phyloP scores from a whole-genome alignment of 148 eudicot species.

The Chenopodium suecicum region DNA sequence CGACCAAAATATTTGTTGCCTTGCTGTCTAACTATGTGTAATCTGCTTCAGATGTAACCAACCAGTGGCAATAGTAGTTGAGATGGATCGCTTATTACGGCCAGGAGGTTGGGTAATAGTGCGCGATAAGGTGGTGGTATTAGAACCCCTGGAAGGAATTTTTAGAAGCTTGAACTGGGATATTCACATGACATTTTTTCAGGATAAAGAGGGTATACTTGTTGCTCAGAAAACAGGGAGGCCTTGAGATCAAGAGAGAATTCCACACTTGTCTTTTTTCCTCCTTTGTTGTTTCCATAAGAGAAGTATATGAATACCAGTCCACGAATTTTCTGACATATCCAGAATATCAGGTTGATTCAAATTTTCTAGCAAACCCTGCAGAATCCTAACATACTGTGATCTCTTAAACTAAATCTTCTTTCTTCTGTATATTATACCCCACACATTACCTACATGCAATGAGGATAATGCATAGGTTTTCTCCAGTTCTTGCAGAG shows the following conservation, averaged over 20 bases:
- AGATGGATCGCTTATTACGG: slow-evolving; percentile 82
- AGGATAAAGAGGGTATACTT: slow-evolving; percentile 81
- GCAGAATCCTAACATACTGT: not conserved
- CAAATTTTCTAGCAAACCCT: not conserved
- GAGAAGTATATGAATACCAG: not conserved
- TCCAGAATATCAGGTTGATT: not conserved
- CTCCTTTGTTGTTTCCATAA: not conserved
- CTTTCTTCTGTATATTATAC: not conserved
- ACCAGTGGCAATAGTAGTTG: slow-evolving; percentile 70
- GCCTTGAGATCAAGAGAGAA: slow-evolving; percentile 41
- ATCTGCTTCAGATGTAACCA: slow-evolving; percentile 70
- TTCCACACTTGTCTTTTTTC: not conserved
- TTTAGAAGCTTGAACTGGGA: slow-evolving; percentile 89
- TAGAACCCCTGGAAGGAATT: slow-evolving; percentile 73
- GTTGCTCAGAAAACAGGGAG: slow-evolving; percentile 92
- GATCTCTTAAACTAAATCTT: not conserved
- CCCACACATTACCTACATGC: not conserved
- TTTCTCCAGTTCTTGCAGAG: not conserved
- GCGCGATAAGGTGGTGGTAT: slow-evolving; percentile 76
- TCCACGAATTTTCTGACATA: not conserved
- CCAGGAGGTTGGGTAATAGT: slow-evolving; percentile 90
- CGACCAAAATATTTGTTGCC: not conserved
- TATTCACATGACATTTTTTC: slow-evolving; percentile 75
- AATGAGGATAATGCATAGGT: not conserved
- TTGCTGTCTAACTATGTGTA: not conserved